Base-by-base conservation (phyloP, 306 rosid genomes). In the Myrica gale region DNA sequence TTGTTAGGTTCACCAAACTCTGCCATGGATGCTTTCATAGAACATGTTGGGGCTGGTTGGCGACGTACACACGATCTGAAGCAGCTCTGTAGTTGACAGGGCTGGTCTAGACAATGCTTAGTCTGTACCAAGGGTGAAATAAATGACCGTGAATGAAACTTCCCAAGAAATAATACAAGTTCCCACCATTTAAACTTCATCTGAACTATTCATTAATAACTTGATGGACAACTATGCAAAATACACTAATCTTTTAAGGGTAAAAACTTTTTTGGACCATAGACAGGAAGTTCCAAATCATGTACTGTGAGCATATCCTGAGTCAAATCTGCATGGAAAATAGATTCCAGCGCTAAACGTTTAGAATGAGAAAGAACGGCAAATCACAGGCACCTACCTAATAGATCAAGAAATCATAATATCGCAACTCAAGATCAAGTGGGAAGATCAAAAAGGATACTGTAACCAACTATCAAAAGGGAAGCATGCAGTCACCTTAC, bases 1-100 rank as follows among this genome's bases (percentile, higher is more conserved):
- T 71, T 58, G 17, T 77, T 56, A 6, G 84, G 72, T 68, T 74
- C 85, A 3, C 72, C 79, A 57, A 50, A 77, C 46, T 76, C 71
- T 9, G 82, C 65, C 84, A 84, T 75, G 55, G 80, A 62, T 5
- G 41, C 82, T 80, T 73, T 80, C 78, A 52, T 6, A 17, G 78
- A 52, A 11, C 47, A 74, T 42, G 23, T 68, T 23, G 73, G 55
- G 8, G 48, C 54, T 16, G 75, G 43, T 74, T 9, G 52, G 16
- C 43, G 75, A 65, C 11, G 48, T 20, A 55, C 55, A 70, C 50
- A 21, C 44, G n/a, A 20, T 5, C 16, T 66, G 1, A 32, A 42
- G 73, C 68, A 52, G 21, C 54, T 84, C 55, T 37, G 52, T 51
- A 57, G 17, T 74, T 16, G 78, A 65, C 70, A 74, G 19, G 73